Conservation (phyloP, 139 green algal species). For the Microglena sp. region DNA sequence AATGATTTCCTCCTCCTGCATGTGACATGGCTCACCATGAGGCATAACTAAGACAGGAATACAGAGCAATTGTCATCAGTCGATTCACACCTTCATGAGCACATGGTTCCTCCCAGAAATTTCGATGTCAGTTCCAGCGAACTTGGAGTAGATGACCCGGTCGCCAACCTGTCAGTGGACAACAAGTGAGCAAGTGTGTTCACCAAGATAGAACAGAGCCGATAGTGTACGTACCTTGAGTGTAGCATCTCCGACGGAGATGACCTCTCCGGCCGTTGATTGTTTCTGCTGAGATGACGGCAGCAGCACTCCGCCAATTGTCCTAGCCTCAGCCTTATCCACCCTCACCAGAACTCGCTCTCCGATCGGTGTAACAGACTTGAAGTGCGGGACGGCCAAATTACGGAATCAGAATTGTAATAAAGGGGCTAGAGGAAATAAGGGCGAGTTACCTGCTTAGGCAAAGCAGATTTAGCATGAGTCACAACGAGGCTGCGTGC, state of each 20-base stretch:
- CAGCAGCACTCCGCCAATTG: conserved; percentile 79
- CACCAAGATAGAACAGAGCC: background rate
- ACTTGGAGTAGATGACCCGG: conserved; percentile 92
- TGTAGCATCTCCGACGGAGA: conserved; percentile 56
- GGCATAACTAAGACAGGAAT: background rate
- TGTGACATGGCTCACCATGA: background rate
- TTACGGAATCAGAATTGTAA: too few relatives aligned
- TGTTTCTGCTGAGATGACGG: conserved; percentile 64
- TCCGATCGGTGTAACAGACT: conserved; percentile 71
- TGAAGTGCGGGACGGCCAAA: too few relatives aligned
- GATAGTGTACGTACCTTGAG: conserved; percentile 30
- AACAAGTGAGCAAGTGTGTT: background rate
- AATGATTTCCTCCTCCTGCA: conserved; percentile 84
- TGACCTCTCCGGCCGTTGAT: conserved; percentile 63
- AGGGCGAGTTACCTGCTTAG: too few relatives aligned
- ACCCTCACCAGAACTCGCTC: conserved; percentile 86
- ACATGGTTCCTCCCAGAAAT: conserved; percentile 64
- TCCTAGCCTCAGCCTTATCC: conserved; percentile 68
- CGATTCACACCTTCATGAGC: conserved; percentile 76
- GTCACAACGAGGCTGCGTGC: too few relatives aligned
- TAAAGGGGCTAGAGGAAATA: too few relatives aligned
- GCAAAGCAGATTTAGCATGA: too few relatives aligned
- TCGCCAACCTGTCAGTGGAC: conserved; percentile 52
- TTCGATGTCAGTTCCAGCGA: conserved; percentile 84
- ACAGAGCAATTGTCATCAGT: background rate